phyloP scores from a whole-genome alignment of 2,329 filamentous ascomycete genomes.

The Fusarium fracticaudum region DNA sequence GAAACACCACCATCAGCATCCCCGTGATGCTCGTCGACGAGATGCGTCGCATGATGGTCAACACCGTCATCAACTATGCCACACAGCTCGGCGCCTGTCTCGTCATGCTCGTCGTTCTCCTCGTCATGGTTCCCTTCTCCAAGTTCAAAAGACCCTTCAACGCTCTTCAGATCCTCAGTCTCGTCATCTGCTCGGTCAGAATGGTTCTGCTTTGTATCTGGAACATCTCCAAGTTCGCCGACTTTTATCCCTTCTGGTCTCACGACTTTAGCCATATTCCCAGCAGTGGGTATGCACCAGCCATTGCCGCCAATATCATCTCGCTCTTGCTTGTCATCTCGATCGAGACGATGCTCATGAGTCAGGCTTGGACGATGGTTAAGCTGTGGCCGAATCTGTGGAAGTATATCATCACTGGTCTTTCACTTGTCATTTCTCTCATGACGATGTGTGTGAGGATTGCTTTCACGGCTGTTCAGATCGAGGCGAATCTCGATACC shows the following conservation, averaged over 20 bases:
- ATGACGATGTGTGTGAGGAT: conserved; percentile 47
- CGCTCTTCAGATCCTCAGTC: conserved; percentile 69
- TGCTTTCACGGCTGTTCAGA: conserved; percentile 51
- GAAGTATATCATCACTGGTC: conserved; percentile 43
- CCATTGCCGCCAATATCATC: conserved; percentile 53
- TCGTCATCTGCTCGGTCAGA: conserved; percentile 70
- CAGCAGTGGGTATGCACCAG: conserved; percentile 47
- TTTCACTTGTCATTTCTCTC: conserved; percentile 51
- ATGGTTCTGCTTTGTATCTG: conserved; percentile 66
- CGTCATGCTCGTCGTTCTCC: conserved; percentile 71
- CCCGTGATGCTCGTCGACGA: conserved; percentile 48
- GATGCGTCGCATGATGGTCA: conserved; percentile 46
- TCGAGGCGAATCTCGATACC: conserved; percentile 42
- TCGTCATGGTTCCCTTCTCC: conserved; percentile 71
- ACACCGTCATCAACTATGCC: conserved; percentile 70
- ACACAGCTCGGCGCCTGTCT: conserved; percentile 75
- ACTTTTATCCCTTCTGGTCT: conserved; percentile 69
- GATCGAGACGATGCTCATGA: conserved; percentile 58
- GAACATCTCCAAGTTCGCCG: conserved; percentile 68
- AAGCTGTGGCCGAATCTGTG: conserved; percentile 55
- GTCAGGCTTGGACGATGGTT: conserved; percentile 65
- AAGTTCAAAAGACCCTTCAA: conserved; percentile 74
- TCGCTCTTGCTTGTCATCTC: conserved; percentile 56
- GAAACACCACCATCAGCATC: conserved; percentile 44
- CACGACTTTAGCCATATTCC: conserved; percentile 63